phyloP scores from a whole-genome alignment of 768 basidiomycete species.

The Stropharia rugosoannulata region DNA sequence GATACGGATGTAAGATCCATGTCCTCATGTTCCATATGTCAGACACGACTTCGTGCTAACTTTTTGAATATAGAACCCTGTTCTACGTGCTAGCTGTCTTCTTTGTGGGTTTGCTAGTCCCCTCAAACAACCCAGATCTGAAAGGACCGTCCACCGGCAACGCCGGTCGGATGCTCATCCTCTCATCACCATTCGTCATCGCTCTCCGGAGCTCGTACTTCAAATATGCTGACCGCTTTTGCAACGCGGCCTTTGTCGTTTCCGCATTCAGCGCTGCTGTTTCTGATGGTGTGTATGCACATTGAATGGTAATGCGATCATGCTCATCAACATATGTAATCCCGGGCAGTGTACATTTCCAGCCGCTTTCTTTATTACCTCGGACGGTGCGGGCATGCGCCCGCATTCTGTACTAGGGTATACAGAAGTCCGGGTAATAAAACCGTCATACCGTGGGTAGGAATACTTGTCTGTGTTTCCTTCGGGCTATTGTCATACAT shows the following conservation, averaged over 20 bases:
- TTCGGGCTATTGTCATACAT: constrained; percentile 15
- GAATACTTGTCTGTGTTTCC: constrained; percentile 12
- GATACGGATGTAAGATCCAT: constrained; percentile 17
- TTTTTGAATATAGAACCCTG: constrained; percentile 18
- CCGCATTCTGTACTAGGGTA: constrained; percentile 12
- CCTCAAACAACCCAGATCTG: constrained; percentile 31
- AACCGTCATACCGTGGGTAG: constrained; percentile 14
- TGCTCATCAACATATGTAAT: background rate
- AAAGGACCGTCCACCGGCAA: constrained; percentile 12
- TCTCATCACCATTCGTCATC: constrained; percentile 39
- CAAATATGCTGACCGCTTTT: constrained; percentile 41
- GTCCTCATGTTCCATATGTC: constrained; percentile 2
- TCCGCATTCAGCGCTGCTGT: constrained; percentile 17
- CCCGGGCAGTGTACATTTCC: constrained; percentile 10
- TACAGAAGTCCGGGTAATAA: constrained; percentile 7
- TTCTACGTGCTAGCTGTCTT: constrained; percentile 32
- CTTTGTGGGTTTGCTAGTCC: constrained; percentile 36
- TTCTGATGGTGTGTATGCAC: constrained; percentile 12
- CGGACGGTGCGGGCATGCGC: constrained; percentile 14
- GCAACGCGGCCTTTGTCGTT: constrained; percentile 24
- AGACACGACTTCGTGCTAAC: background rate
- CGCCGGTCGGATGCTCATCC: constrained; percentile 24
- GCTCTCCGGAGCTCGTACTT: constrained; percentile 44
- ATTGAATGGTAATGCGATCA: background rate
- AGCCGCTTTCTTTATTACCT: constrained; percentile 16